Conservation (phyloP, 305 asterid genomes). For the Fraxinus velutina region DNA sequence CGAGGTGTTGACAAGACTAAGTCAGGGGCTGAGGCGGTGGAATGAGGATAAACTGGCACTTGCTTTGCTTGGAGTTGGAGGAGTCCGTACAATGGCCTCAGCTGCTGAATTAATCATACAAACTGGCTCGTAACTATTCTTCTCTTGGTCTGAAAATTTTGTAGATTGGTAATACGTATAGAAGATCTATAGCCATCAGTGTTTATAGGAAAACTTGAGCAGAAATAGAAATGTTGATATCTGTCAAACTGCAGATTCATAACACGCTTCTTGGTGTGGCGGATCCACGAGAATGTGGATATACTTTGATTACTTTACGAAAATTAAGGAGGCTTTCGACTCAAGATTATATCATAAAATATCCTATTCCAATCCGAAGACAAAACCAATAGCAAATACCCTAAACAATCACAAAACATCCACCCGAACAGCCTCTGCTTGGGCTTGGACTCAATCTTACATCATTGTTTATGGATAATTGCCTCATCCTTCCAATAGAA, state of each 20-base stretch:
- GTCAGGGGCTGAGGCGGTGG: conserved; percentile 67
- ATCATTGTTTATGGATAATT: background rate
- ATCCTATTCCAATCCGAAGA: background rate
- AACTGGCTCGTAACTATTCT: conserved; percentile 27
- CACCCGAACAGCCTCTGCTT: background rate
- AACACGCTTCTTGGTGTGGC: background rate
- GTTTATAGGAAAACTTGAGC: conserved; percentile 6
- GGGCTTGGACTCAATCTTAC: background rate
- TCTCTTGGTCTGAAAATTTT: conserved; percentile 30
- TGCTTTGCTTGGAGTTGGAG: conserved; percentile 70
- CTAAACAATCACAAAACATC: background rate
- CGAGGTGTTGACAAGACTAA: conserved; percentile 56
- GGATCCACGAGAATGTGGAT: background rate
- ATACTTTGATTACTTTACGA: background rate
- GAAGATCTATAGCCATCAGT: conserved; percentile 17
- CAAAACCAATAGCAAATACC: background rate
- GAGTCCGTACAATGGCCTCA: conserved; percentile 65
- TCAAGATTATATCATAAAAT: background rate
- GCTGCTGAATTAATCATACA: conserved; percentile 74
- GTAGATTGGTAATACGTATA: conserved; percentile 40
- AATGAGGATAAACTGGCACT: conserved; percentile 79
- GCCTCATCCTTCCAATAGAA: background rate
- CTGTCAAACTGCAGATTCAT: background rate
- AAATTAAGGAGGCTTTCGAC: background rate
- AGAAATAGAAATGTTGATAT: conserved; percentile 13